phyloP scores from a whole-genome alignment of 2,329 filamentous ascomycete species.

The Fusarium palustre region DNA sequence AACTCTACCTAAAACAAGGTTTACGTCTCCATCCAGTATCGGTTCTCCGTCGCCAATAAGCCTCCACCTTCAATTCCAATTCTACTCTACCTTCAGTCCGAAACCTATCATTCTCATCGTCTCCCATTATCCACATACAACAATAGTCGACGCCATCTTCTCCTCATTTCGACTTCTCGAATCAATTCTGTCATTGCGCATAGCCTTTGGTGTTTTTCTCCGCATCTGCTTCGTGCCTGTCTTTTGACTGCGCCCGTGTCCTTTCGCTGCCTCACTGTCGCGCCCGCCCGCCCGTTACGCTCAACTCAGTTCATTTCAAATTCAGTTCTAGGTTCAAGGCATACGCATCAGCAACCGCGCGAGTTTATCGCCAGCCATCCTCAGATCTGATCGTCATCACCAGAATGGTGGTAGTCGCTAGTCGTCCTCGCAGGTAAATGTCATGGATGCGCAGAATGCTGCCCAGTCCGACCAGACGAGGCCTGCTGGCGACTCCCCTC shows the following conservation, averaged over 20 bases:
- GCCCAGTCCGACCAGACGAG: conserved; percentile 71
- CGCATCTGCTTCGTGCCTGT: conserved; percentile 19
- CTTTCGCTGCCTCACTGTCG: conserved; percentile 20
- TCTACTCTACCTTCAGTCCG: conserved; percentile 27
- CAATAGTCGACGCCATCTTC: conserved; percentile 31
- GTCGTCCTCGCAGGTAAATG: conserved; percentile 67
- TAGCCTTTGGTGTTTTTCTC: conserved; percentile 23
- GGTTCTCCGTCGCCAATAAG: conserved; percentile 25
- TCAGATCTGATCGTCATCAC: conserved; percentile 48
- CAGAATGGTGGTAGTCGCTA: conserved; percentile 70
- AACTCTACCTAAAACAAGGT: conserved; percentile 42
- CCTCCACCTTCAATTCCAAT: conserved; percentile 38
- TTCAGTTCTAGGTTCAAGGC: conserved; percentile 24
- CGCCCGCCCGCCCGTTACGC: conserved; percentile 31
- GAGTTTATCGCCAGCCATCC: conserved; percentile 46
- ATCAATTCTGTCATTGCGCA: conserved; percentile 21
- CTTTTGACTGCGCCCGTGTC: conserved; percentile 28
- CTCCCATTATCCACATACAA: conserved; percentile 18
- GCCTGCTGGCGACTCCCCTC: conserved; percentile 66
- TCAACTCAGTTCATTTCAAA: conserved; percentile 7
- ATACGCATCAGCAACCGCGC: conserved; percentile 38
- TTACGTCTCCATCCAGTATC: conserved; percentile 33
- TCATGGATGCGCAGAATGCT: conserved; percentile 77
- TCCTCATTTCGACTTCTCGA: conserved; percentile 20
- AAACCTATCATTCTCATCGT: conserved; percentile 22